Base-by-base conservation (phyloP, 139 green algal species). In the Trebouxia sp. region DNA sequence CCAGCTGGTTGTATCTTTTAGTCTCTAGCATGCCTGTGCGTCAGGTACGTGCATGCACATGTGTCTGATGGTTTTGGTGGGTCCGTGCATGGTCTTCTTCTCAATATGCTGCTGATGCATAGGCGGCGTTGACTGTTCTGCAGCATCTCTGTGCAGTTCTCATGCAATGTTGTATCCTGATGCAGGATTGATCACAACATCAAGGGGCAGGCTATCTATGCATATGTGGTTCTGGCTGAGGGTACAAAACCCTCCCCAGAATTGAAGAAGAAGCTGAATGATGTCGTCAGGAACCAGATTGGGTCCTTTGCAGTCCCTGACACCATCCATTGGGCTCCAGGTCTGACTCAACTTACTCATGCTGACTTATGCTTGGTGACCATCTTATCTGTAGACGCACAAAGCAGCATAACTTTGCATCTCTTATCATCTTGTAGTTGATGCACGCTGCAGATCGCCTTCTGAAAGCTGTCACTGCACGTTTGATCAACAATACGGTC, bases 141-240 rank as follows among this genome's bases (percentile, higher is more conserved):
- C n/a, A n/a, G n/a, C n/a, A n/a, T n/a, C n/a, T n/a, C n/a, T n/a
- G n/a, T 6, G 10, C 53, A 65, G 2, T 22, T 35, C 20, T 65
- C 53, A 65, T 28, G 51, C 24, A 30, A 65, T 35, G n/a, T 65
- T 65, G 20, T 24, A 28, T 28, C 20, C 4, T 65, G 15, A n/a
- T 78, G 30, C 85, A 90, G 88, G 3, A 79, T 96, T 26, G 93
- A 98, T 38, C 96, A 99, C 81, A 69, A 87, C 20, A 90, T 98
- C 80, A 98, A 98, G 90, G 96, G 96, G 20, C 88, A 96, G 83
- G 92, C 86, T 48, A 97, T 99, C 80, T 99, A 99, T 81, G 96
- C 96, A 3, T 99, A 94, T 80, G 94, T 99, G 6, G 97, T 92
- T 5, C 87, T 99, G 15, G 28, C 28, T 35, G 32, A 78, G 32